Base-by-base conservation (phyloP, 2,329 filamentous ascomycete species). In the Stachybotrys echinatus region DNA sequence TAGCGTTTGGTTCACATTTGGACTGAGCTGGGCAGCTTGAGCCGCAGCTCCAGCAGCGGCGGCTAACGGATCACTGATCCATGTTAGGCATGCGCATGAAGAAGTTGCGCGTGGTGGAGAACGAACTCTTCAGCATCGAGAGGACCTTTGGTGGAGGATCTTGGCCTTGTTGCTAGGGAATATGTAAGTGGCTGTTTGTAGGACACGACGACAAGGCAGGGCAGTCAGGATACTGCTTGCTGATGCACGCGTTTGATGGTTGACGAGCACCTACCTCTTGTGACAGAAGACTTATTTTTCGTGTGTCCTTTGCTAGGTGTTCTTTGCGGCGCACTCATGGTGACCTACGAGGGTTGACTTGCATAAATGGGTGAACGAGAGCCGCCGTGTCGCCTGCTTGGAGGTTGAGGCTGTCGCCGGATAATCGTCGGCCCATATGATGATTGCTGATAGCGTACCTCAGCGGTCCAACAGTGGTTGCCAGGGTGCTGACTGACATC, bases 121-220 rank as follows among this genome's bases (percentile, higher is more conserved):
- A 67, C 83, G 69, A 76, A 92, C 87, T 92, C 87, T 55, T 85
- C 82, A 54, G 74, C 72, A 60, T 94, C 89, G 19, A 95, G 74
- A 4, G 90, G 90, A 1, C 89, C 89, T 66, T 84, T 88, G 5
- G 89, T 94, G 42, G 85, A 80, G 40, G 85, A 83, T 47, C 86
- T 76, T 8, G 85, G 80, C 42, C 84, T 71, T n/a, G 78, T 46
- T 12, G 44, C 44, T 46, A 2, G 8, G 19, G 17, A 45, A 23
- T 38, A 8, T 8, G 27, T 34, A 8, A 34, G 27, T 14, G 27
- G 27, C 14, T 34, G 14, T 14, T 2, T 34, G 27, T 34, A 34
- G 27, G n/a, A 31, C 49, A 27, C 48, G n/a, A n/a, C n/a, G n/a
- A n/a, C n/a, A n/a, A n/a, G n/a, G n/a, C n/a, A n/a, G n/a, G n/a